These are phyloP conservation scores for Ogataea haglerorum DNA, from an alignment of 805 yeast species.

Conservation along the genomic window DNA sequence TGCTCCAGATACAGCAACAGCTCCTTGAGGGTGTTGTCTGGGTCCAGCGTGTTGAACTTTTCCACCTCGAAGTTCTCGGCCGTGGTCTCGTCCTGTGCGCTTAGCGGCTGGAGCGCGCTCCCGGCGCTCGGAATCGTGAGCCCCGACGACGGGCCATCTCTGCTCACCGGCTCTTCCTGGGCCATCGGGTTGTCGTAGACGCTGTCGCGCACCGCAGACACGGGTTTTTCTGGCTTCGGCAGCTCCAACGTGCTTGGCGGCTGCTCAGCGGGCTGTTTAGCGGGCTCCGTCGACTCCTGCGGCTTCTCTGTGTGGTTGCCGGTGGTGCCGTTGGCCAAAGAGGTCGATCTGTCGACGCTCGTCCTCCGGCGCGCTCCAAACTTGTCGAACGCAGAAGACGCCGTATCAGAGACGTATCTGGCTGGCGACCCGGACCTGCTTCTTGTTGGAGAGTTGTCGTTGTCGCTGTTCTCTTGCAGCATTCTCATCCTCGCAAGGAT, in stretches of 20 bases:
- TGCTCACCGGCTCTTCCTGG: constrained; percentile 4
- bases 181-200: constrained; percentile 12
- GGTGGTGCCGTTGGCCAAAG: constrained; percentile 6
- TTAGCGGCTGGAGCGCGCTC: constrained; percentile 17
- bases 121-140: constrained; percentile 24
- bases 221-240: neutral
- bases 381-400: constrained; percentile 28
- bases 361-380: constrained; percentile 30
- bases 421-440: constrained; percentile 21
- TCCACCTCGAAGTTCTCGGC: constrained; percentile 55
- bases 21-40: constrained; percentile 84
- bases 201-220: neutral
- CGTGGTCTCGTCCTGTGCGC: constrained; percentile 12
- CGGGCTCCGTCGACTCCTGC: neutral
- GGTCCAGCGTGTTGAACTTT: constrained; percentile 76
- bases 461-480: constrained; percentile 22
- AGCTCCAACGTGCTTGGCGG: neutral
- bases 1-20: constrained; percentile 84
- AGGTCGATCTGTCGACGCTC: constrained; percentile 6
- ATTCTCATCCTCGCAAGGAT: constrained; percentile 27
- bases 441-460: constrained; percentile 9
- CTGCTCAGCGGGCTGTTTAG: neutral
- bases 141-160: constrained; percentile 9
- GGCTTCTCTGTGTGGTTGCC: neutral
- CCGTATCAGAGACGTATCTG: constrained; percentile 12